Conservation (phyloP, 305 asterid species). For the Striga hermonthica region DNA sequence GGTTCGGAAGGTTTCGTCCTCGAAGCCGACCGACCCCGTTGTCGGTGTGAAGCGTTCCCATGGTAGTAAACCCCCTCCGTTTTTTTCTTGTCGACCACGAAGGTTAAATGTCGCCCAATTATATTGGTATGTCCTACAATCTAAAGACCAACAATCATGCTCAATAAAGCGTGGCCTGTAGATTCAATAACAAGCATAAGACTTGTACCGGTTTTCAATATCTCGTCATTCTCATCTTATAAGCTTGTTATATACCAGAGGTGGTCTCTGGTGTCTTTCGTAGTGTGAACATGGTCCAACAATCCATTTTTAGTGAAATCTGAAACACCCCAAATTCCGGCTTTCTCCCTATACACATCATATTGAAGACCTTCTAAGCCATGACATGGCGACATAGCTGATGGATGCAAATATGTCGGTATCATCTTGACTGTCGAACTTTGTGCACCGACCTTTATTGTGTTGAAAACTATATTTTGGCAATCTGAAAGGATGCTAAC, state of each 20-base stretch:
- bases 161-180: slow-evolving; percentile 76
- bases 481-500: slow-evolving; percentile 87
- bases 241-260: slow-evolving; percentile 85
- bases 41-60: no score
- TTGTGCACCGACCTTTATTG: slow-evolving; percentile 82
- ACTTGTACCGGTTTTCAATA: slow-evolving; percentile 49
- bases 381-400: slow-evolving; percentile 42
- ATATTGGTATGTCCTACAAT: no score
- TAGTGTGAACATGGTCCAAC: slow-evolving; percentile 85
- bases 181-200: slow-evolving; percentile 74
- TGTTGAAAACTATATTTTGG: slow-evolving; percentile 77
- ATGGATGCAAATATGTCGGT: slow-evolving; percentile 56
- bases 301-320: slow-evolving; percentile 60
- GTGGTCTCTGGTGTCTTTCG: slow-evolving; percentile 86
- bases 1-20: no score
- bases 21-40: no score
- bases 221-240: slow-evolving; percentile 52
- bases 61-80: no score
- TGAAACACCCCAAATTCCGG: slow-evolving; percentile 76
- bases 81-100: no score
- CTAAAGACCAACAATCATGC: slow-evolving; percentile 89
- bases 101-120: no score
- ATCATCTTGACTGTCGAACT: slow-evolving; percentile 72
- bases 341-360: slow-evolving; percentile 67
- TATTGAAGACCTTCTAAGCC: slow-evolving; percentile 59